Evolutionary conservation across 805 yeast species (phyloP), one percentile per base, ranked within the genome.

Genomic region (Cyberlindnera mississippiensis): DNA sequence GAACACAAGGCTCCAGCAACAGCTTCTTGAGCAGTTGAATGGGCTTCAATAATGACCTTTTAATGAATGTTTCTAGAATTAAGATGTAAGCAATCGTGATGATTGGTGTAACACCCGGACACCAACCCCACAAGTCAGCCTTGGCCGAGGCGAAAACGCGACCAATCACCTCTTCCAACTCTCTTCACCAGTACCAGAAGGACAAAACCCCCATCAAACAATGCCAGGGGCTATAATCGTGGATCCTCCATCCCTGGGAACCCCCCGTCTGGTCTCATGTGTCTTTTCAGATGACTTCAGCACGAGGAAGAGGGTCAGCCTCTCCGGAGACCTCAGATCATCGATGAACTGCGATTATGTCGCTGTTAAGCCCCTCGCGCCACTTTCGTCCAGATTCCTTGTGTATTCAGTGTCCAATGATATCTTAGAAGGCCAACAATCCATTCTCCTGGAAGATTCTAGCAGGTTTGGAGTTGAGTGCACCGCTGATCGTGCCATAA

Each of bases 1-100:
- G 20, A 73, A 70, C 46, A 64, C 71, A 3, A 60, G 61, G 33
- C 51, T 76, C 15, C 82, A 76, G 54, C 42, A 42, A 32, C 45
- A 39, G 38, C 33, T 50, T 13, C 19, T 44, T 18, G 24, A 38
- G 13, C 48, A 48, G 37, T 28, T 48, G 24, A 41, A 37, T 17
- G 46, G 40, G 6, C 30, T 43, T 17, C 37, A 34, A 34, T 28
- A 14, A 29, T 20, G 24, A 20, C n/a, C n/a, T n/a, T 20, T 6
- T 20, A 20, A 20, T 20, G 24, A 20, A 20, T 20, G 9, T 6
- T 6, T 6, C 24, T 20, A 20, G 6, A 20, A n/a, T n/a, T n/a
- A n/a, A n/a, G n/a, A n/a, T n/a, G 24, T 6, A 20, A 20, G 9
- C 24, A 20, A 9, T 20, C 6, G 24, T 6, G 6, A 20, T 20